Conservation (phyloP, 345 rosid species). For the Euclidium syriacum region DNA sequence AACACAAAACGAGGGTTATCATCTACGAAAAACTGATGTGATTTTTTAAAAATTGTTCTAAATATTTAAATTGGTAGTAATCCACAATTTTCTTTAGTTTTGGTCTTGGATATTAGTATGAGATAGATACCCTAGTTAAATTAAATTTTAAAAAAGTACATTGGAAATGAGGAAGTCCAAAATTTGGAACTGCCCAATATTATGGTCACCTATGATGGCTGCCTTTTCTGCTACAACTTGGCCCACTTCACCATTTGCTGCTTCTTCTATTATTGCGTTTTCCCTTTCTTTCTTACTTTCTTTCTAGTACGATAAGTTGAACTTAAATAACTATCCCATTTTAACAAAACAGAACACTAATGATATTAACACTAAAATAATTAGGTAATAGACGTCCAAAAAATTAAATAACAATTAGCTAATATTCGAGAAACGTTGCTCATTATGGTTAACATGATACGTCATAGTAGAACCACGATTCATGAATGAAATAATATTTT, state of each 20-base stretch:
- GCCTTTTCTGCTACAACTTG: conserved; percentile 22
- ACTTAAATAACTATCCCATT: neutral
- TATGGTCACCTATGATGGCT: conserved; percentile 32
- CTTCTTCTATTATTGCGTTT: conserved; percentile 9
- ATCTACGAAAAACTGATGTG: too few species aligned
- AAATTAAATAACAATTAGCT: neutral
- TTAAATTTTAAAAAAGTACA: too few species aligned
- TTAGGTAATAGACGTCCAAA: too few species aligned
- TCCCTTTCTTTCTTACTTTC: neutral
- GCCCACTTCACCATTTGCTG: conserved; percentile 22
- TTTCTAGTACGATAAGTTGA: neutral
- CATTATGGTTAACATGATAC: neutral
- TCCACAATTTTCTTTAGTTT: too few species aligned
- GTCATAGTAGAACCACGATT: neutral
- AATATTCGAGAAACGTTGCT: neutral
- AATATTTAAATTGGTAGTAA: too few species aligned
- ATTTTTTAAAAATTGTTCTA: too few species aligned
- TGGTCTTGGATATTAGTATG: too few species aligned
- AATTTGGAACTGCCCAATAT: neutral
- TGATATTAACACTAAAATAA: neutral
- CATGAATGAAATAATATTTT: neutral
- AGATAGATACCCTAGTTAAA: too few species aligned
- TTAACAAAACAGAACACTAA: neutral
- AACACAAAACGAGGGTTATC: too few species aligned
- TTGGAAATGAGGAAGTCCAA: conserved; percentile 13